A percentile compares a stretch with the other conserved stretches of the same genome.
Conservation (phyloP, 2,329 filamentous ascomycete species). For the Pseudogymnoascus sp. region DNA sequence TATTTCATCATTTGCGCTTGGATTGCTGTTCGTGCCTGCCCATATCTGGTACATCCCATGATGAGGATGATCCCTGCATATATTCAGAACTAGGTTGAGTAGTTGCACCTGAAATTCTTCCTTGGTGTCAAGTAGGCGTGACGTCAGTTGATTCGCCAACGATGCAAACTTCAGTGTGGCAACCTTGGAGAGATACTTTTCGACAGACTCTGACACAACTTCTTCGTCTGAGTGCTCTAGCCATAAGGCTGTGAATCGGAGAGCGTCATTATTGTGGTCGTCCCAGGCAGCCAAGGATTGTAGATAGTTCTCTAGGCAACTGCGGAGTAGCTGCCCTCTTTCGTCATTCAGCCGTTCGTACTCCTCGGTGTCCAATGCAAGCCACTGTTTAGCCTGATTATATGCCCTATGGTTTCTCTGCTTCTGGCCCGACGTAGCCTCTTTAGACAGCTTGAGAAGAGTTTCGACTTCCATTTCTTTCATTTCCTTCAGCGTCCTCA, state of each 20-base stretch:
- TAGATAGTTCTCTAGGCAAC: conserved; percentile 89
- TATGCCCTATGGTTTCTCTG: conserved; percentile 53
- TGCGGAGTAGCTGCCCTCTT: conserved; percentile 73
- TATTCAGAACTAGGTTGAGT: conserved; percentile 64
- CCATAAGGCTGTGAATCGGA: conserved; percentile 92
- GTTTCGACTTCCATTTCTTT: conserved; percentile 75
- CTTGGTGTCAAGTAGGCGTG: conserved; percentile 67
- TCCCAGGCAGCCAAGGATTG: conserved; percentile 78
- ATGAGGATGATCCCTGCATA: conserved; percentile 88
- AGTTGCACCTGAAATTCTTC: conserved; percentile 70
- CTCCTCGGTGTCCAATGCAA: conserved; percentile 83
- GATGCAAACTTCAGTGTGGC: conserved; percentile 87
- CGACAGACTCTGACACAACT: conserved; percentile 69
- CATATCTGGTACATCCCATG: conserved; percentile 98
- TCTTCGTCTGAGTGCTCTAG: conserved; percentile 74
- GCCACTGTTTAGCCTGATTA: conserved; percentile 74
- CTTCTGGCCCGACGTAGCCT: conserved; percentile 35
- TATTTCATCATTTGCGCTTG: conserved; percentile 63
- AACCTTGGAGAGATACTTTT: conserved; percentile 60
- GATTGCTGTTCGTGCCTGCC: conserved; percentile 64
- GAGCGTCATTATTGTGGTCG: conserved; percentile 76
- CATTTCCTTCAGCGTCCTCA: conserved; percentile 69
- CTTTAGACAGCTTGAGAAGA: conserved; percentile 51
- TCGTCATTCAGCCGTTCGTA: conserved; percentile 69
- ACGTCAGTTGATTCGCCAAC: conserved; percentile 93